Evolutionary conservation across 139 green algal genomes (phyloP).

Genomic region (Asterochloris erici): DNA sequence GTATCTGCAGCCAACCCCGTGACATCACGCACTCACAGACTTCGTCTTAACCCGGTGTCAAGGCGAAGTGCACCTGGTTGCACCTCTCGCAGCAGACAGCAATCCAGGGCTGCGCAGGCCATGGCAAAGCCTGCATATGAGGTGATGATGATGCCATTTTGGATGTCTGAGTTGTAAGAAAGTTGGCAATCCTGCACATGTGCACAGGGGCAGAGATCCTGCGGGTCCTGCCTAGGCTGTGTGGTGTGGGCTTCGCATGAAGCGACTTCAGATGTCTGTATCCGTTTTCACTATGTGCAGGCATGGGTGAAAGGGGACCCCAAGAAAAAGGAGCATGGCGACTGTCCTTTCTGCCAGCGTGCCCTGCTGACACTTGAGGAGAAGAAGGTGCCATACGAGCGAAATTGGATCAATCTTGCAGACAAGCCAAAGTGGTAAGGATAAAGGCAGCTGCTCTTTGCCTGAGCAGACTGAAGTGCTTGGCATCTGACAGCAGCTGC

Average conservation of each 20-base stretch:
- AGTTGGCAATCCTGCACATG: too few species aligned
- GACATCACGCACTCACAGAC: too few species aligned
- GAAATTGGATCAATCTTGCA: constrained; percentile 70
- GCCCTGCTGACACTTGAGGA: constrained; percentile 78
- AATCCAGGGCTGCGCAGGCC: too few species aligned
- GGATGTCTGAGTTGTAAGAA: too few species aligned
- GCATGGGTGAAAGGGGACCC: constrained; percentile 61
- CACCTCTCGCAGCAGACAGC: too few species aligned
- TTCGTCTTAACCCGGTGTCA: too few species aligned
- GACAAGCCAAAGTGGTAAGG: constrained; percentile 84
- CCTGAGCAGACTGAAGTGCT: neutral
- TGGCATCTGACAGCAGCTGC: neutral
- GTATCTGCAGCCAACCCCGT: too few species aligned
- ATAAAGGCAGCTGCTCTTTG: neutral
- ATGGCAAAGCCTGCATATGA: too few species aligned
- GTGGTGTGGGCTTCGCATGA: neutral
- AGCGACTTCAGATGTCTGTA: neutral
- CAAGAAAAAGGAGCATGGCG: constrained; percentile 36
- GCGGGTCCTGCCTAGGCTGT: neutral
- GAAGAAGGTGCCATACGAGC: constrained; percentile 70
- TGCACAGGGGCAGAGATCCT: too few species aligned
- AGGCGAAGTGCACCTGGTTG: too few species aligned
- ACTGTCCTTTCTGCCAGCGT: constrained; percentile 88
- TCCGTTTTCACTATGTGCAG: neutral
- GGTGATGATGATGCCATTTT: too few species aligned